phyloP scores from a whole-genome alignment of 2,329 filamentous ascomycete genomes.

The Trichoderma sp. region DNA sequence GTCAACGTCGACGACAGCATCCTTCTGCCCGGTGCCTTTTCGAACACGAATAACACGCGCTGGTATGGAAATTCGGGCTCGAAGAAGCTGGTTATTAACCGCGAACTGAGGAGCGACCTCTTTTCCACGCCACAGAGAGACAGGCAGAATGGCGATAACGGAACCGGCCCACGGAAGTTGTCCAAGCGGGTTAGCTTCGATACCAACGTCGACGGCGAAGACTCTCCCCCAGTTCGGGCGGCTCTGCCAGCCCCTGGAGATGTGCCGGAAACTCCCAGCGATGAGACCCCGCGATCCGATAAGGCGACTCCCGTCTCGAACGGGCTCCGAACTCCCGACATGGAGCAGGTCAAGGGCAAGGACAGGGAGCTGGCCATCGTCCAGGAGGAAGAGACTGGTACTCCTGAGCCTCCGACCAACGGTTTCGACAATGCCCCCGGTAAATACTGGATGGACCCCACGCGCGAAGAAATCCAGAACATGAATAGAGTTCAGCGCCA shows the following conservation, averaged over 20 bases:
- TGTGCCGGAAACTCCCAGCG: constrained; percentile 36
- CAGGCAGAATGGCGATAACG: constrained; percentile 46
- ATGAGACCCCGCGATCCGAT: constrained; percentile 53
- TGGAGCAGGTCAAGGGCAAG: constrained; percentile 72
- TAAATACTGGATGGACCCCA: constrained; percentile 84
- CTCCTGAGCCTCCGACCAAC: constrained; percentile 35
- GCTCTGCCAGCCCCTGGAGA: constrained; percentile 43
- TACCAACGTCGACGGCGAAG: constrained; percentile 52
- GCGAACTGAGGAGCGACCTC: constrained; percentile 74
- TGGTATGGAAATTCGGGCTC: constrained; percentile 70
- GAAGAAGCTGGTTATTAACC: constrained; percentile 92
- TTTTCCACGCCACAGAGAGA: constrained; percentile 64
- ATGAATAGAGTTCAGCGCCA: constrained; percentile 81
- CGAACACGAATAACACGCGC: constrained; percentile 64
- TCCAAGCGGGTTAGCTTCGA: constrained; percentile 95
- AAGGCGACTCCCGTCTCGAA: constrained; percentile 49
- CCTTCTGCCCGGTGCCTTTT: constrained; percentile 81
- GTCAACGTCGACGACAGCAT: constrained; percentile 85
- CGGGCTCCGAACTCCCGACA: constrained; percentile 57
- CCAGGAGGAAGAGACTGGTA: constrained; percentile 64
- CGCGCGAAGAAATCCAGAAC: constrained; percentile 70
- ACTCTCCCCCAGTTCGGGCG: constrained; percentile 40
- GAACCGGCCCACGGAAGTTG: constrained; percentile 55
- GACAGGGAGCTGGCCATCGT: constrained; percentile 81
- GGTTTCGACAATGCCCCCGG: constrained; percentile 60